These are phyloP conservation scores for Neurospora sp. DNA, from an alignment of 2,329 filamentous ascomycete species.

Conservation along the genomic window DNA sequence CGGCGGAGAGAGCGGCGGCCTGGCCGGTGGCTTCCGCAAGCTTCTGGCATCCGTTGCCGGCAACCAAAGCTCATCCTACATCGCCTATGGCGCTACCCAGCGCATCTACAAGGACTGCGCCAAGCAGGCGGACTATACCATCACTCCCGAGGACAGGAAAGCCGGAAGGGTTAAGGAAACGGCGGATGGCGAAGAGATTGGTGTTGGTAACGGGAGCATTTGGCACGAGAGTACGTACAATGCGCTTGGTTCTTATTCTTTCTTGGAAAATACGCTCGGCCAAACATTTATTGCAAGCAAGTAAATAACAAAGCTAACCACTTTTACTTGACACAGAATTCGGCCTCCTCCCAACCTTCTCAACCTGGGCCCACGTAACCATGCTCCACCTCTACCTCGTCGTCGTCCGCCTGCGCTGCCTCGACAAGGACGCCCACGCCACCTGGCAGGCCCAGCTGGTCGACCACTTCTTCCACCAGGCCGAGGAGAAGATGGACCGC, in stretches of 20 bases:
- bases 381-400: slow-evolving; percentile 95
- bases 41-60: neutral
- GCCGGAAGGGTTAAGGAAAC: slow-evolving; percentile 60
- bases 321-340: slow-evolving; percentile 46
- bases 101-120: slow-evolving; percentile 68
- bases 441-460: slow-evolving; percentile 84
- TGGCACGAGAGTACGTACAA: slow-evolving; percentile 69
- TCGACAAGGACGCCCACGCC: slow-evolving; percentile 58
- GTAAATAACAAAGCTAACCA: slow-evolving; percentile 2
- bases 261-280: neutral
- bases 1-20: neutral
- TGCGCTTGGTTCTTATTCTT: neutral
- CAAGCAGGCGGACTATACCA: slow-evolving; percentile 63
- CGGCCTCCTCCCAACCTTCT: slow-evolving; percentile 76
- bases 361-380: slow-evolving; percentile 90
- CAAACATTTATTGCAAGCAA: neutral
- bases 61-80: slow-evolving; percentile 40
- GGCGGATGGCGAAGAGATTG: slow-evolving; percentile 73
- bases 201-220: slow-evolving; percentile 54
- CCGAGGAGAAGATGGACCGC: slow-evolving; percentile 73
- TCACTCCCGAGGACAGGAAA: slow-evolving; percentile 57
- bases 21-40: slow-evolving; percentile 1
- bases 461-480: slow-evolving; percentile 90
- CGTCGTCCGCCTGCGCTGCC: slow-evolving; percentile 70
- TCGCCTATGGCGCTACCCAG: slow-evolving; percentile 71